phyloP scores from a whole-genome alignment of 495 filamentous ascomycete species.

The Massariosphaeria phaeospora region DNA sequence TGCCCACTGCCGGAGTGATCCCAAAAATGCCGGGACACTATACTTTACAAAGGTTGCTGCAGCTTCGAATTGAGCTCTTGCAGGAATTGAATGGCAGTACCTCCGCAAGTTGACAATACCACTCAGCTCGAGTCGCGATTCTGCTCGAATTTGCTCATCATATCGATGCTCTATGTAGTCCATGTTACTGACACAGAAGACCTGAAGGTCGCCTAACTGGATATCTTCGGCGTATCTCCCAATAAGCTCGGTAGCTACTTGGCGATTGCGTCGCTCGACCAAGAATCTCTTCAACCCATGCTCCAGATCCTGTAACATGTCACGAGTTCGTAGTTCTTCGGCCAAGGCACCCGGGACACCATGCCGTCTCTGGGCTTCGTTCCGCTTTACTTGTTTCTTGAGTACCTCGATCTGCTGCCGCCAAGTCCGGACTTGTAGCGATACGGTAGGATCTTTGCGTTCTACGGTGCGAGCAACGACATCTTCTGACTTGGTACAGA shows the following conservation, averaged over 20 bases:
- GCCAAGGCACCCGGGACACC: slow-evolving; percentile 12
- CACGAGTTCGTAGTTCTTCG: slow-evolving; percentile 16
- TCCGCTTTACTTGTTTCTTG: slow-evolving; percentile 16
- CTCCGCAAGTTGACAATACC: slow-evolving; percentile 16
- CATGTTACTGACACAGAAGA: slow-evolving; percentile 23
- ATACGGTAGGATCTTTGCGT: slow-evolving; percentile 6
- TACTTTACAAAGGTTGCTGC: slow-evolving; percentile 12
- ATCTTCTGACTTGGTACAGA: slow-evolving; percentile 27
- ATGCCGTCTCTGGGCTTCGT: slow-evolving; percentile 19
- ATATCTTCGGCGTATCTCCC: slow-evolving; percentile 12
- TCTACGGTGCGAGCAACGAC: slow-evolving; percentile 6
- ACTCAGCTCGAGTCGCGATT: slow-evolving; percentile 16
- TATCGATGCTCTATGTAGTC: slow-evolving; percentile 23
- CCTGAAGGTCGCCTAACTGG: slow-evolving; percentile 12
- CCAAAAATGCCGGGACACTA: slow-evolving; percentile 22
- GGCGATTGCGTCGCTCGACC: slow-evolving; percentile 17
- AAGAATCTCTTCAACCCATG: slow-evolving; percentile 20
- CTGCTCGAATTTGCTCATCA: slow-evolving; percentile 19
- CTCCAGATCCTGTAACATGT: slow-evolving; percentile 20
- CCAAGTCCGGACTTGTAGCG: slow-evolving; percentile 18
- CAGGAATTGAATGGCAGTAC: slow-evolving; percentile 24
- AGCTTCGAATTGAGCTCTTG: slow-evolving; percentile 14
- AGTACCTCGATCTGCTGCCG: slow-evolving; percentile 20
- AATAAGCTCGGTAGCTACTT: slow-evolving; percentile 10
- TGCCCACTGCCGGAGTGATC: slow-evolving; percentile 23